Percentiles rank a stretch among this genome's conserved stretches.
These are phyloP conservation scores for Phytomonas sp. DNA, from an alignment of 208 protist species.

Conservation along the genomic window DNA sequence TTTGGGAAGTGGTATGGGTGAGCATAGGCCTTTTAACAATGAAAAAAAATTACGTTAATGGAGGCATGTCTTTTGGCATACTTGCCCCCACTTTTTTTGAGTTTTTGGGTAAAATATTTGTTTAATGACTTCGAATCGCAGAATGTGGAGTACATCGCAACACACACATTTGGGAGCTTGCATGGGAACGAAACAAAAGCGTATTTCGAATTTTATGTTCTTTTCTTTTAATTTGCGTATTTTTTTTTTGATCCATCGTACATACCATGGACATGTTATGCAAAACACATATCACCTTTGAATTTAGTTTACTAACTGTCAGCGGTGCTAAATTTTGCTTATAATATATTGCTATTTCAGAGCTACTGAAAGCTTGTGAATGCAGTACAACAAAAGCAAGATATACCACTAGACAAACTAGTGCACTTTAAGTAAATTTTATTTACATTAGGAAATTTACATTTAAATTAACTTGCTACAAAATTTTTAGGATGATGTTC, in stretches of 20 bases:
- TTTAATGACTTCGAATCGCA: too few relatives aligned
- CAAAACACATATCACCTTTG: constrained; percentile 14
- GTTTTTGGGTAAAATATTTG: too few relatives aligned
- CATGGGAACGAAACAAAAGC: too few relatives aligned
- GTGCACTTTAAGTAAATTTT: too few relatives aligned
- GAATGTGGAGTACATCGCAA: too few relatives aligned
- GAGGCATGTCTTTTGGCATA: neutral
- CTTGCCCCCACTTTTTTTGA: constrained; percentile 1
- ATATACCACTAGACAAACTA: too few relatives aligned
- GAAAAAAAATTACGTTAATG: neutral
- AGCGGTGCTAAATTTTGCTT: neutral
- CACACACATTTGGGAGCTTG: too few relatives aligned
- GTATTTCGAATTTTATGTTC: too few relatives aligned
- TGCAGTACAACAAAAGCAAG: too few relatives aligned
- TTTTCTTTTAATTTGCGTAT: neutral
- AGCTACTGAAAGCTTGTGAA: neutral
- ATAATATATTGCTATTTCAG: neutral
- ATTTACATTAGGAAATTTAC: too few relatives aligned
- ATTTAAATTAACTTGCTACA: constrained; percentile 3
- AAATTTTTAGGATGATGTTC: neutral
- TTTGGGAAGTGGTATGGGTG: too few relatives aligned
- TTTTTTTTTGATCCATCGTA: constrained; percentile 1
- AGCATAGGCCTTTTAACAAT: constrained; percentile 3
- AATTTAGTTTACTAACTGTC: constrained; percentile 12
- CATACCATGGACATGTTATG: constrained; percentile 2